Base-by-base conservation (phyloP, 2,329 filamentous ascomycete genomes). In the Penicillium sp. region DNA sequence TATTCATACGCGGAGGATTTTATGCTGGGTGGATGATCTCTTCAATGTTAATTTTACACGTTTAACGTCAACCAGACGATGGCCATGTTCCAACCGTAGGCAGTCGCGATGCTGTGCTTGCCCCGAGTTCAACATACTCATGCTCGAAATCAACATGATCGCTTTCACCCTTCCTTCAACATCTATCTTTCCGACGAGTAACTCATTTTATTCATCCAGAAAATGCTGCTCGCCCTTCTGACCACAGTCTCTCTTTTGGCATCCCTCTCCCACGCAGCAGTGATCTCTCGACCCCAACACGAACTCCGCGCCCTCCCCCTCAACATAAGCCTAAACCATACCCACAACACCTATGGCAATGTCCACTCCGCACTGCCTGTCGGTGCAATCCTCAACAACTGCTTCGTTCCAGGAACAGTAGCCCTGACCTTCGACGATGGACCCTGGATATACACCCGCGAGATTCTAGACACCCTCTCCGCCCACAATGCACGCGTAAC, bases 371-470 rank as follows among this genome's bases (percentile, higher is more conserved):
- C 34, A 2, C 53, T 70, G 15, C 61, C 67, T 12, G 58, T 64
- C 51, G 82, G 81, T 29, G 76, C 74, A 2, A 65, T 83, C 31
- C 66, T 74, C 52, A 62, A 62, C 28, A 61, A 64, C 33, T 76
- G 75, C 57, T 61, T 57, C 15, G 69, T 73, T 2, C 72, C 77
- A 2, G 81, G 81, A 39, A 79, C 80, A 16, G 79, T 88, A 56
- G 85, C 85, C 12, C 66, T 87, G 18, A 87, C 84, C 8, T 87
- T 82, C 59, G 85, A 87, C 57, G 85, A 87, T 61, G 85, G 85
- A 0, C 85, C 84, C 13, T 81, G 78, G 60, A 70, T 76, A 31
- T 85, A 83, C 67, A 87, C 84, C 1, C 63, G 70, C 21, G 76
- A 81, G 45, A 75, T 87, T 6, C 74, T 87, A 2, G 80, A 86